Base-by-base conservation (phyloP, 768 basidiomycete species). In the Podaxis rugospora region DNA sequence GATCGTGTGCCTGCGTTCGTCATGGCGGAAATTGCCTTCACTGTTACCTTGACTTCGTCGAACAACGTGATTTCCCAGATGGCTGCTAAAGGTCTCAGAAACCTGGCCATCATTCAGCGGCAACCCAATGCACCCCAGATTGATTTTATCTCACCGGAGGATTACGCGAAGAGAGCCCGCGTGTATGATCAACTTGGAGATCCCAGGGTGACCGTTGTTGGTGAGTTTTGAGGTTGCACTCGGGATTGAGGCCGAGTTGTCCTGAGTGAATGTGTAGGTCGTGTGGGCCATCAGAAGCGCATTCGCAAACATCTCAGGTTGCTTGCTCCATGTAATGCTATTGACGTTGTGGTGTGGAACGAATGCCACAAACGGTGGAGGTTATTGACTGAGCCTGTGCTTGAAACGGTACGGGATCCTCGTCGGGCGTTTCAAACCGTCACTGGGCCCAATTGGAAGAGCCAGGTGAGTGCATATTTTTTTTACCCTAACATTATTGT, bases 181-280 rank as follows among this genome's bases (percentile, higher is more conserved):
- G 82, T 90, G 42, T 92, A 90, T 62, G 90, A 92, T 60, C 86
- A 89, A 65, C 73, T 93, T 13, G 92, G 91, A 11, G 92, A 93
- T 67, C 88, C 89, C 1, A 83, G 83, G 55, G 78, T 88, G 2
- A 73, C 86, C 49, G 75, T 90, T 28, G 81, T 91, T 51, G 90
- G 90, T 90, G 61, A 57, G 85, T 77, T 23, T 32, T 11, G 39
- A 40, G 35, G 39, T 0, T 32, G 11, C 16, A 44, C 59, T 42
- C n/a, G 4, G 7, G 54, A 1, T 25, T 42, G 28, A 59, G 16
- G 2, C 13, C 32, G 28, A 18, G 32, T 59, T 67, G 23, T 51
- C 71, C 46, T 57, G 57, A 23, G 28, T 37, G n/a, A 49, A 4
- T 18, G 32, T 55, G 13, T 62, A 88, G 92, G 92, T 36, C 89